phyloP scores from a whole-genome alignment of 257 asterid species.

The Penstemon davidsonii region DNA sequence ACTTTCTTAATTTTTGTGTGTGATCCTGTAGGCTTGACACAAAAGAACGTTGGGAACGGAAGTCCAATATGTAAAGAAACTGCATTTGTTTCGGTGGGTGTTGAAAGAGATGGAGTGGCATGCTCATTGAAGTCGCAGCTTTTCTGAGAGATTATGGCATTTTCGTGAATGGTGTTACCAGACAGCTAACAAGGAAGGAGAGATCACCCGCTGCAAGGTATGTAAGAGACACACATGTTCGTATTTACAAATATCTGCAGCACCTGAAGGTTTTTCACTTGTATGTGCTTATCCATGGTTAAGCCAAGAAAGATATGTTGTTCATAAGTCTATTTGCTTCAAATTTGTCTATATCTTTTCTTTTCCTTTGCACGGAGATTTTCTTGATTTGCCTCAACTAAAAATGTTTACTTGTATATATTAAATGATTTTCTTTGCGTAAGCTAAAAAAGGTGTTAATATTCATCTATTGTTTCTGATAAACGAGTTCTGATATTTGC shows the following conservation, averaged over 20 bases:
- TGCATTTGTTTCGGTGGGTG: not conserved
- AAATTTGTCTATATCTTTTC: not conserved
- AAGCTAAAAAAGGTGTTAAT: not conserved
- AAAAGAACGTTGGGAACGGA: slow-evolving; percentile 87
- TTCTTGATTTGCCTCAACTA: slow-evolving; percentile 3
- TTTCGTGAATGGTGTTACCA: not conserved
- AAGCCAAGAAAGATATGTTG: not conserved
- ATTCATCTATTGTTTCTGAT: not conserved
- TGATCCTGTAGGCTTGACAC: slow-evolving; percentile 59
- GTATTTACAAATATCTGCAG: not conserved
- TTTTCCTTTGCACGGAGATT: not conserved
- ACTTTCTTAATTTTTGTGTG: slow-evolving; percentile 18
- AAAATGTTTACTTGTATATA: not conserved
- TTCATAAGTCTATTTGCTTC: not conserved
- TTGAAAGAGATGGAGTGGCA: not conserved
- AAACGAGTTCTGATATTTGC: not conserved
- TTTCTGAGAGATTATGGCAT: slow-evolving; percentile 3
- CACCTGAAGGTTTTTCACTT: not conserved
- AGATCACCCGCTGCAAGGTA: slow-evolving; percentile 12
- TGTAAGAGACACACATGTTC: not conserved
- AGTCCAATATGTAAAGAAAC: slow-evolving; percentile 71
- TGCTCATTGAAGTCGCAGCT: not conserved
- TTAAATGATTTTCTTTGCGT: not conserved
- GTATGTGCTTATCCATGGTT: not conserved
- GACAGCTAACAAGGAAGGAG: slow-evolving; percentile 2